Percentiles rank a stretch among this genome's conserved stretches.
phyloP scores from a whole-genome alignment of 129 eudicot species.

The carrot (Daucus carota) region DH1_v3.0 NC_030386.2:19673001-19673500 shows the following conservation, averaged over 20 bases:
- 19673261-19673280: neutral
- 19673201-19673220: neutral
- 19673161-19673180: neutral
- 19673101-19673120: too few species aligned
- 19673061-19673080: too few species aligned
- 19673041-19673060: too few species aligned
- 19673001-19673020: too few species aligned
- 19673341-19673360: neutral
- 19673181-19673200: neutral
- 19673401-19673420: neutral
- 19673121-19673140: too few species aligned
- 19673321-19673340: neutral
- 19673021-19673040: too few species aligned
- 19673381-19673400: neutral
- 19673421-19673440: neutral
- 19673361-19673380: neutral
- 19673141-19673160: neutral
- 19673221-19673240: neutral
- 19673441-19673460: neutral
- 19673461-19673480: neutral
- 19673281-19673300: too few species aligned
- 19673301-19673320: neutral
- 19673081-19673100: too few species aligned
- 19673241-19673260: neutral
- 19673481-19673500: slow-evolving; percentile 35